Conservation (phyloP, 2,329 filamentous ascomycete species). For the Hawksworthiomyces lignivorus region DNA sequence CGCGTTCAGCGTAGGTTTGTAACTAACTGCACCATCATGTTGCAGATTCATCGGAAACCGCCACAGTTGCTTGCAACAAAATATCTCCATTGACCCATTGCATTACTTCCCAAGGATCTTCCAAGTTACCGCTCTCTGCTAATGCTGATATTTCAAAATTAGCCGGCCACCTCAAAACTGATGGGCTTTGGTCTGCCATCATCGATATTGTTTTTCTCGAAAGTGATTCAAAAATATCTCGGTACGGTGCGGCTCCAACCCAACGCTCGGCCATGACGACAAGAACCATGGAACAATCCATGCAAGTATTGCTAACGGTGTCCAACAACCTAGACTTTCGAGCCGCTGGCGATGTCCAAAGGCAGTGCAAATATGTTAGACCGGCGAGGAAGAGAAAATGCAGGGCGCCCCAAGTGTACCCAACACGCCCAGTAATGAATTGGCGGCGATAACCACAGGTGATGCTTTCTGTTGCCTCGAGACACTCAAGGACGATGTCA, state of each 20-base stretch:
- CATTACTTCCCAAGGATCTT: no score
- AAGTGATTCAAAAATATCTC: slow-evolving; percentile 24
- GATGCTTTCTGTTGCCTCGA: slow-evolving; percentile 18
- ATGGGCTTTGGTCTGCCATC: no score
- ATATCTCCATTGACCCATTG: no score
- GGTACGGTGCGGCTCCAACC: slow-evolving; percentile 20
- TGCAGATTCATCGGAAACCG: no score
- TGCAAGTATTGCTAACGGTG: slow-evolving; percentile 24
- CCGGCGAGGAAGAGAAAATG: slow-evolving; percentile 28
- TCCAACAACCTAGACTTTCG: slow-evolving; percentile 6
- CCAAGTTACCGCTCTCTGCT: no score
- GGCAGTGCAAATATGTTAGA: slow-evolving; percentile 26
- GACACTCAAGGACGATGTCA: slow-evolving; percentile 11
- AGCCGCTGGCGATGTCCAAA: slow-evolving; percentile 18
- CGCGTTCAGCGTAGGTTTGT: no score
- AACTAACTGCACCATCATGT: no score
- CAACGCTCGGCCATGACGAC: slow-evolving; percentile 23
- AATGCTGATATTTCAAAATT: no score
- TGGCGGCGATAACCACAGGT: slow-evolving; percentile 26
- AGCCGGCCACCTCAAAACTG: no score
- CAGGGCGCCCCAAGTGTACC: slow-evolving; percentile 26
- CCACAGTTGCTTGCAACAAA: no score
- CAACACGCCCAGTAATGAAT: slow-evolving; percentile 21
- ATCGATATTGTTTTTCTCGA: slow-evolving; percentile 21
- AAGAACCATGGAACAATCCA: slow-evolving; percentile 26